Evolutionary conservation across 2,329 filamentous ascomycete species (phyloP).

Genomic region (Aspergillus spinulosporus): DNA sequence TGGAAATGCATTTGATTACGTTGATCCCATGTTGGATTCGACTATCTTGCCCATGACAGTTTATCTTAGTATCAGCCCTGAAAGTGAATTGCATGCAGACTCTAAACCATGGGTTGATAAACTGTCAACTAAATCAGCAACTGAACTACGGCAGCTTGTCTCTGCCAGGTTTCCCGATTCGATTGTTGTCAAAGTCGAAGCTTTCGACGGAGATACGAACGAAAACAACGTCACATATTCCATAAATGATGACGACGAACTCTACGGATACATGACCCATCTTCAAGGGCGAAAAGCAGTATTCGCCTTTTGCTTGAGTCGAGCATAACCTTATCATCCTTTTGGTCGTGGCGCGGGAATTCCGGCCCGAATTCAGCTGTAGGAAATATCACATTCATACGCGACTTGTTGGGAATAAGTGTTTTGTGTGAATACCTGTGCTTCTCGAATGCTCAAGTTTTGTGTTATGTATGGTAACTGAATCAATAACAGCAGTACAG

Average conservation of each 20-base stretch:
- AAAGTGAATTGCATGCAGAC: constrained; percentile 56
- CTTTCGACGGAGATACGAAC: constrained; percentile 61
- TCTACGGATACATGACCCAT: constrained; percentile 70
- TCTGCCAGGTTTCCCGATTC: constrained; percentile 62
- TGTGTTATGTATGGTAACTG: too few relatives aligned
- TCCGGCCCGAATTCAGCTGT: too few relatives aligned
- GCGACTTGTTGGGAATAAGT: too few relatives aligned
- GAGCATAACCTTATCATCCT: background rate
- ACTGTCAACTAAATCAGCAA: constrained; percentile 58
- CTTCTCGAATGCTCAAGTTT: too few relatives aligned
- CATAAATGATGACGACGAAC: constrained; percentile 70
- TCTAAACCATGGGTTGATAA: constrained; percentile 64
- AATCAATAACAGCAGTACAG: too few relatives aligned
- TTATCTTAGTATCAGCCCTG: constrained; percentile 68
- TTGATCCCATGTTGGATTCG: constrained; percentile 39
- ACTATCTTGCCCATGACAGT: constrained; percentile 53
- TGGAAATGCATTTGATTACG: constrained; percentile 35
- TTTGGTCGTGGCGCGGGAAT: too few relatives aligned
- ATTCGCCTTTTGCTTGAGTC: constrained; percentile 49
- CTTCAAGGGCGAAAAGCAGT: constrained; percentile 57
- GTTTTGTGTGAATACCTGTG: too few relatives aligned
- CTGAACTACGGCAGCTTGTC: constrained; percentile 64
- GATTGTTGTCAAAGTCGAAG: constrained; percentile 63
- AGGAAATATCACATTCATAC: too few relatives aligned
- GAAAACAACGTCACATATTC: constrained; percentile 63